Conservation (phyloP, 768 basidiomycete species). For the Gautieria morchelliformis region DNA sequence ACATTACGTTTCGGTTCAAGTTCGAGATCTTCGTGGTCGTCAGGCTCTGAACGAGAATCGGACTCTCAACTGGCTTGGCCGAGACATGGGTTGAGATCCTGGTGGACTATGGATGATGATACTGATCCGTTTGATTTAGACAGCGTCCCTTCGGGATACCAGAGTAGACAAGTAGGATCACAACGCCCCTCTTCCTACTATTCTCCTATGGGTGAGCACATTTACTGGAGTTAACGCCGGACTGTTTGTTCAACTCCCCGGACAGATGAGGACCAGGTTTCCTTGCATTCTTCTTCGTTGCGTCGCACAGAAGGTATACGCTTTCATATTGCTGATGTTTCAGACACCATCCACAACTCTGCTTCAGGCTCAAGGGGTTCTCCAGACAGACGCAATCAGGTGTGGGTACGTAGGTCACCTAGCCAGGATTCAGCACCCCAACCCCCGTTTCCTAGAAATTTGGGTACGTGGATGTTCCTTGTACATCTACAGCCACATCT, state of each 20-base stretch:
- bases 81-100: background rate
- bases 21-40: background rate
- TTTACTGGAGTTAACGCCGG: background rate
- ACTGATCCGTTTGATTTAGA: background rate
- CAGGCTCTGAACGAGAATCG: background rate
- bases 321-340: too few species aligned
- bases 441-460: too few species aligned
- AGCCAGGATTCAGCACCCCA: too few species aligned
- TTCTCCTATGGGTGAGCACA: background rate
- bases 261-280: too few species aligned
- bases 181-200: background rate
- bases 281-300: too few species aligned
- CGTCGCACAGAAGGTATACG: too few species aligned
- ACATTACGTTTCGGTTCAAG: constrained; percentile 1
- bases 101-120: background rate
- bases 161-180: background rate
- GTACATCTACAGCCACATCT: too few species aligned
- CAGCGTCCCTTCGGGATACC: background rate
- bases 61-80: background rate
- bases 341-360: too few species aligned
- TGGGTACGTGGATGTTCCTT: too few species aligned
- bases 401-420: too few species aligned
- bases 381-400: too few species aligned
- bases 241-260: background rate
- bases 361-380: too few species aligned